A percentile compares a stretch with the other conserved stretches of the same genome.
phyloP scores from a whole-genome alignment of 2,329 filamentous ascomycete species.

The Trichoderma arundinaceum region DNA sequence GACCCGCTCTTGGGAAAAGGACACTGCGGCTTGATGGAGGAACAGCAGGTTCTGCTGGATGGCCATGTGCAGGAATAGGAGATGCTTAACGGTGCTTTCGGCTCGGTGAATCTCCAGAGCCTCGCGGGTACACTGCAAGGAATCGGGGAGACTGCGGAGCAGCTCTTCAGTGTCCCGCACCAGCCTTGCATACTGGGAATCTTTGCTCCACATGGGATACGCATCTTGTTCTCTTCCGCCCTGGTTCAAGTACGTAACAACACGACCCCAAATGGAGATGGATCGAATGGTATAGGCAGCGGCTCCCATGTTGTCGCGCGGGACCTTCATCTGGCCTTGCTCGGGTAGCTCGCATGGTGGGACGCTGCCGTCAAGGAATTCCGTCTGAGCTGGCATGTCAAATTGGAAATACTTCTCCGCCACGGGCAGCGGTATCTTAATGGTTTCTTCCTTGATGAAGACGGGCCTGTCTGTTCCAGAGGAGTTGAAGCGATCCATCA shows the following conservation, averaged over 20 bases:
- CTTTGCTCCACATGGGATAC: constrained; percentile 78
- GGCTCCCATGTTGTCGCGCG: constrained; percentile 89
- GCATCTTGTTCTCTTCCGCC: constrained; percentile 81
- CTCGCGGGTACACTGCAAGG: constrained; percentile 75
- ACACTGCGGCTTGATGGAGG: constrained; percentile 84
- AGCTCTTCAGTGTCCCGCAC: constrained; percentile 75
- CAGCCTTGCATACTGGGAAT: constrained; percentile 77
- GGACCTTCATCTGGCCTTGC: constrained; percentile 67
- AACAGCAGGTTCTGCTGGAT: constrained; percentile 90
- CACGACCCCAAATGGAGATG: constrained; percentile 86
- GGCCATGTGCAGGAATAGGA: constrained; percentile 88
- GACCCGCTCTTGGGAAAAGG: constrained; percentile 67
- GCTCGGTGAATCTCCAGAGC: constrained; percentile 86
- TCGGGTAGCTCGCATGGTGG: constrained; percentile 66
- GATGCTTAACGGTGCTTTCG: constrained; percentile 87
- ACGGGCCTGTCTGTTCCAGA: constrained; percentile 91
- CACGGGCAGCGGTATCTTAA: constrained; percentile 88
- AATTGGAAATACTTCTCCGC: constrained; percentile 89
- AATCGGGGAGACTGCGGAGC: constrained; percentile 69
- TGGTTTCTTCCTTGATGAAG: constrained; percentile 86
- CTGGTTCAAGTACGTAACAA: constrained; percentile 88
- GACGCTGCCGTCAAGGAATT: constrained; percentile 76
- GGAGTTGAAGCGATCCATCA: constrained; percentile 98
- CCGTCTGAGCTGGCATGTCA: constrained; percentile 87
- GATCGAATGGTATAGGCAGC: constrained; percentile 86